A percentile compares a stretch with the other conserved stretches of the same genome.
Evolutionary conservation across 768 basidiomycete genomes (phyloP).

Genomic region (Phallus indusiatus): DNA sequence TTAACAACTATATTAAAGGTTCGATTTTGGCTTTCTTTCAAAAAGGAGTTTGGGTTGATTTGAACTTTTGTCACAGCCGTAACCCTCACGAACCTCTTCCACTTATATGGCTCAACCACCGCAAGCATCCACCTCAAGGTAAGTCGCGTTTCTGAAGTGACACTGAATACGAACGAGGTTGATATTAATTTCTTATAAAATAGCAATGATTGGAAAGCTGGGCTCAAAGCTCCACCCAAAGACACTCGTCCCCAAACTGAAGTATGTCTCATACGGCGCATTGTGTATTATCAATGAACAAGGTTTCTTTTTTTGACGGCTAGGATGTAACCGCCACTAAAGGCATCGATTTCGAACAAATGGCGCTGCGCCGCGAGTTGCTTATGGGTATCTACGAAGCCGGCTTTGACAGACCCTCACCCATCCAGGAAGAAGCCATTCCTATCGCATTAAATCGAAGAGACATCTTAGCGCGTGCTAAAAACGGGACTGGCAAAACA

Average conservation of each 20-base stretch:
- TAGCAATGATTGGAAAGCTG: constrained; percentile 50
- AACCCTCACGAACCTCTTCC: background rate
- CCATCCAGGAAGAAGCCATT: constrained; percentile 98
- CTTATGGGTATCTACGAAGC: constrained; percentile 99
- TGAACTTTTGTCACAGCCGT: background rate
- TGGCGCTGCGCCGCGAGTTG: constrained; percentile 85
- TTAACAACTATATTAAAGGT: background rate
- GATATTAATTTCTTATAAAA: background rate
- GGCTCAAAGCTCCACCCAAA: constrained; percentile 80
- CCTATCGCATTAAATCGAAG: constrained; percentile 89
- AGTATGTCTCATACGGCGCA: constrained; percentile 19
- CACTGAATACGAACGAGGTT: background rate
- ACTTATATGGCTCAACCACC: constrained; percentile 6
- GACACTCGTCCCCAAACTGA: constrained; percentile 93
- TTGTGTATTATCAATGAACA: background rate
- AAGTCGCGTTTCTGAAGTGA: background rate
- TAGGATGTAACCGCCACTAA: constrained; percentile 88
- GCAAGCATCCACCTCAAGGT: constrained; percentile 10
- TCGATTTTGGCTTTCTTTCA: background rate
- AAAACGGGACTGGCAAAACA: constrained; percentile 97
- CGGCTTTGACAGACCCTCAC: constrained; percentile 92
- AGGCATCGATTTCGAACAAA: constrained; percentile 93
- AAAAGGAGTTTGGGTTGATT: background rate
- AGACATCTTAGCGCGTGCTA: constrained; percentile 91
- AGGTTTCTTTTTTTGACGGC: background rate